These are phyloP conservation scores for Microdochium nivale DNA, from an alignment of 2,329 filamentous ascomycete species.

Conservation along the genomic window DNA sequence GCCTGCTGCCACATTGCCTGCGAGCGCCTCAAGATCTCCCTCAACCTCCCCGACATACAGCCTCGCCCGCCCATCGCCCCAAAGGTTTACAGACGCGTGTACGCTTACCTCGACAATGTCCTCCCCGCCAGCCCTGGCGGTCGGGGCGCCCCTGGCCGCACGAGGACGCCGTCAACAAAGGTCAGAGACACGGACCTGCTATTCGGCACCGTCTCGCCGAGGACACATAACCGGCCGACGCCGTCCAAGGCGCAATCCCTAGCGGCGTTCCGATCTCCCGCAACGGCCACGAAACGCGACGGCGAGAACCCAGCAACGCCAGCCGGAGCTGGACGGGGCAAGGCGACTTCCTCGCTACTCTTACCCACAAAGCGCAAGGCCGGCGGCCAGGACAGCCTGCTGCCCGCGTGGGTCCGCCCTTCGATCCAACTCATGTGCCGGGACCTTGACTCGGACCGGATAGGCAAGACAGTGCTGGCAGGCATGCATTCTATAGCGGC, in stretches of 20 bases:
- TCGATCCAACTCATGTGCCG: conserved; percentile 58
- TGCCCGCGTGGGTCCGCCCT: conserved; percentile 61
- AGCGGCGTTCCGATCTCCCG: conserved; percentile 32
- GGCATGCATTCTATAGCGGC: conserved; percentile 54
- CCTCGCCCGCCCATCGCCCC: conserved; percentile 71
- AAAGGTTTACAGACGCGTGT: conserved; percentile 75
- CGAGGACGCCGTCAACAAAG: conserved; percentile 24
- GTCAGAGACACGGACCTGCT: conserved; percentile 23
- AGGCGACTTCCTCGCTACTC: conserved; percentile 3
- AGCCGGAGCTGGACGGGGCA: background rate
- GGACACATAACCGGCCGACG: conserved; percentile 30
- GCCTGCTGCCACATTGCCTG: conserved; percentile 86
- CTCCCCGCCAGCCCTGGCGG: conserved; percentile 35
- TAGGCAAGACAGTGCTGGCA: conserved; percentile 66
- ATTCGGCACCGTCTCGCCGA: conserved; percentile 19
- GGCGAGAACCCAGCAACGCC: conserved; percentile 12
- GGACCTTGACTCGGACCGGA: conserved; percentile 47
- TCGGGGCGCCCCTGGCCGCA: conserved; percentile 13
- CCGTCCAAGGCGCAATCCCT: conserved; percentile 37
- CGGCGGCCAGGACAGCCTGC: conserved; percentile 15
- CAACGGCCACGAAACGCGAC: conserved; percentile 35
- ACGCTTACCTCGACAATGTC: conserved; percentile 67
- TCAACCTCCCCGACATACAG: conserved; percentile 71
- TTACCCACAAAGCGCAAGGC: conserved; percentile 20
- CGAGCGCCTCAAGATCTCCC: conserved; percentile 66